Conservation (phyloP, 257 asterid species). For the Ajuga chamaepitys region DNA sequence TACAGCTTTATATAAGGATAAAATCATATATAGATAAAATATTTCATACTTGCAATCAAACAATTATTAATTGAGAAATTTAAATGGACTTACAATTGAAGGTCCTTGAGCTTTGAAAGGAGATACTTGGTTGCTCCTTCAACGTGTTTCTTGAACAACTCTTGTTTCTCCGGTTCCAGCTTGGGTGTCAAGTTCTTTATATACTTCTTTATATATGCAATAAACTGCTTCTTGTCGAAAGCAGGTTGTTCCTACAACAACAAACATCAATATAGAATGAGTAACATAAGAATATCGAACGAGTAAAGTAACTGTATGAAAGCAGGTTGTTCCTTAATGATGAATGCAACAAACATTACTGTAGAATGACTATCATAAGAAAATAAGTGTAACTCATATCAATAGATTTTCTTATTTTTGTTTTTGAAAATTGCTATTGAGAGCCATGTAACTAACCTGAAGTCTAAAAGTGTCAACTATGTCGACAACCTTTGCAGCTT, state of each 20-base stretch:
- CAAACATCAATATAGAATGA: not conserved
- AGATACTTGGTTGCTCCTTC: constrained; percentile 56
- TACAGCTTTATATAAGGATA: too few species aligned
- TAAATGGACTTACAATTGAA: constrained; percentile 39
- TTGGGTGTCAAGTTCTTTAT: constrained; percentile 36
- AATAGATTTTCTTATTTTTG: too few species aligned
- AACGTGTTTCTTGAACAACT: constrained; percentile 41
- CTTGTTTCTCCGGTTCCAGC: constrained; percentile 33
- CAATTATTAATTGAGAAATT: not conserved
- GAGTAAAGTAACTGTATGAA: too few species aligned
- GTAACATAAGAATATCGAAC: too few species aligned
- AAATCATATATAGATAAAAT: too few species aligned
- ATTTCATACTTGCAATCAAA: too few species aligned
- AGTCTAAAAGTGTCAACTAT: constrained; percentile 64
- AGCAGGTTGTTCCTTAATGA: too few species aligned
- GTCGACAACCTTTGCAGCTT: constrained; percentile 52
- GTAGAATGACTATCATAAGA: too few species aligned
- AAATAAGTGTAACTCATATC: too few species aligned
- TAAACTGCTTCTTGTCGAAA: constrained; percentile 55
- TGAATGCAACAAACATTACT: too few species aligned
- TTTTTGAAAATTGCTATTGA: too few species aligned
- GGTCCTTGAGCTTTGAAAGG: constrained; percentile 38
- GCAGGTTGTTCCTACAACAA: constrained; percentile 54
- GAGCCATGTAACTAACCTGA: constrained; percentile 31
- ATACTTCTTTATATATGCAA: constrained; percentile 49